Evolutionary conservation across 345 rosid genomes (phyloP), one percentile per base, ranked within the genome.

Genomic region (Cardamine occulta): DNA sequence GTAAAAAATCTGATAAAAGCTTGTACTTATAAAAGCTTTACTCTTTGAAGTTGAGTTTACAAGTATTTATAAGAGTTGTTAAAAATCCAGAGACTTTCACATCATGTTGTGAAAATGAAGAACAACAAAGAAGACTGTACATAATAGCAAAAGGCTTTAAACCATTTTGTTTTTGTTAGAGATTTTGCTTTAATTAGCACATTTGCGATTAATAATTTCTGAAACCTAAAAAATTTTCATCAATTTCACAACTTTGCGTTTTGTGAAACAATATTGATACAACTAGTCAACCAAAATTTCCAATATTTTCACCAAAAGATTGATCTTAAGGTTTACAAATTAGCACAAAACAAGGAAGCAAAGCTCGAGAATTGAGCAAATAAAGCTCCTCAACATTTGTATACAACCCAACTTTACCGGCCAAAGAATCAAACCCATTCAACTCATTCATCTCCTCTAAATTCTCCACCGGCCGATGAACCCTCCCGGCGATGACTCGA

Each of bases 401-500:
- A 65, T 91, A 87, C 23, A 94, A 82, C 51, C 96, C 98, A 66
- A 94, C 93, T 81, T 88, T 94, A 24, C 98, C 98, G 1, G 98
- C 97, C 69, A 94, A 83, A 8, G 98, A 94, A 81, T 94, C 98
- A 66, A 94, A 91, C 79, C 98, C 98, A n/a, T 84, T 86, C 80
- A 63, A 88, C 19, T 87, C 86, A 35, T 83, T 69, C 77, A 87
- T 87, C 80, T 86, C 97, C 68, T 87, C 90, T 31, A 88, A 76
- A 66, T 90, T 87, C 81, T 91, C 97, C 82, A 94, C 68, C n/a
- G 97, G 98, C 81, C 90, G 81, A 73, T 94, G 98, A 68, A 94
- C 97, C 64, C 98, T 88, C 40, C 98, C 98, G 8, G 98, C 98
- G 57, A 94, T 90, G 5, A 94, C 98, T 55, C 98, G 78, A 81